Base-by-base conservation (phyloP, 192 early-diverging fungal species). In the Globomyces pollinis-pini region DNA sequence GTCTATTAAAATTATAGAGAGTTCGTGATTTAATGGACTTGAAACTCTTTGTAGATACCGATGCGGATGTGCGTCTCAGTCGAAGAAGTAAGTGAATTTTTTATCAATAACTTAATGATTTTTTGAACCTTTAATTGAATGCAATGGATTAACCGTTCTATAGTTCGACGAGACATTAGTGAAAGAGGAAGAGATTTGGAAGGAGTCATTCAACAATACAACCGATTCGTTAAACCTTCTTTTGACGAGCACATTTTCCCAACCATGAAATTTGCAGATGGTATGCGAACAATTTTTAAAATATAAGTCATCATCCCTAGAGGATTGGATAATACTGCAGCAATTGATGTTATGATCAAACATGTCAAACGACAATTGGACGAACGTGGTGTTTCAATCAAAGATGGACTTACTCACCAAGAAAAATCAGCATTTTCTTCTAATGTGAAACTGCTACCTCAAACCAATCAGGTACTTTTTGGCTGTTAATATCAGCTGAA, bases 41-140 rank as follows among this genome's bases (percentile, higher is more conserved):
- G 61, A 79, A 87, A 82, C 72, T 94, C 0, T 95, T 94, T 87
- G 91, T 98, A 2, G 93, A 96, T 59, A 92, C 93, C 0, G 95
- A 98, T 66, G 80, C 85, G 29, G 95, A 98, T 61, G 84, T 98
- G 45, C 86, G 93, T 28, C 72, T 98, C 38, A 89, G 87, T 2
- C 76, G 93, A 49, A n/a, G n/a, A n/a, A n/a, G n/a, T n/a, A n/a
- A n/a, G n/a, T n/a, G n/a, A n/a, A n/a, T n/a, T n/a, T n/a, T n/a
- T n/a, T 32, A 12, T 7, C 30, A 13, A 9, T 16, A 30, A 1
- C 31, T 3, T 44, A 16, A 21, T 32, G 13, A 1, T 41, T 41
- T 15, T 7, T 32, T n/a, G 21, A 11, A 15, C 49, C 13, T 13
- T 26, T 32, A 59, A 9, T 43, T 7, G 32, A 23, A 13, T 47